Conservation (phyloP, 306 rosid species). For the Luffa acutangula region DNA sequence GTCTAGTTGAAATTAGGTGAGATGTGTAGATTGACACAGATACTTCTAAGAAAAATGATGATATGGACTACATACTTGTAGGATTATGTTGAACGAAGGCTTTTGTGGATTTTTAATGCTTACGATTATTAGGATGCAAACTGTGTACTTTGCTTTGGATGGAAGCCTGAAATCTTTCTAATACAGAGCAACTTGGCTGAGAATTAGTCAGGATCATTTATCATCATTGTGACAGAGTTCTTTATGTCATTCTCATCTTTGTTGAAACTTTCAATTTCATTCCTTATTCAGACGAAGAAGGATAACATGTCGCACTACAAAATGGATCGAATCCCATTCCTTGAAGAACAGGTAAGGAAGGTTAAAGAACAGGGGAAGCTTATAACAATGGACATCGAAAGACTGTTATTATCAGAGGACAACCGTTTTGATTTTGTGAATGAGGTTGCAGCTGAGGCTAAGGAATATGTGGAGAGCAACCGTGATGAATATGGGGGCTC, state of each 20-base stretch:
- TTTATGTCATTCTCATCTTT: background rate
- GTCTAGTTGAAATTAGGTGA: background rate
- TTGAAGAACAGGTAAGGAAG: slow-evolving; percentile 85
- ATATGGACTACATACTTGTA: background rate
- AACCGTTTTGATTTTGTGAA: slow-evolving; percentile 79
- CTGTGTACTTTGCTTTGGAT: background rate
- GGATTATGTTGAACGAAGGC: background rate
- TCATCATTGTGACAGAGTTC: background rate
- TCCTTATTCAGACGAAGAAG: slow-evolving; percentile 43
- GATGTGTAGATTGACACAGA: background rate
- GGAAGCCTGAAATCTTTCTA: background rate
- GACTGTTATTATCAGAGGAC: slow-evolving; percentile 62
- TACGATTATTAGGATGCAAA: background rate
- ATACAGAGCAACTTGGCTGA: background rate
- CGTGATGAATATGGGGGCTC: slow-evolving; percentile 68
- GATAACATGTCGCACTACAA: slow-evolving; percentile 40
- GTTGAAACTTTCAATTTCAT: background rate
- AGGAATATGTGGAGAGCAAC: slow-evolving; percentile 58
- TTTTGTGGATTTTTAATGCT: background rate
- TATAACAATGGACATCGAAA: slow-evolving; percentile 57
- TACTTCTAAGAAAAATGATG: background rate
- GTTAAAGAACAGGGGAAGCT: slow-evolving; percentile 65
- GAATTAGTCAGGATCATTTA: background rate
- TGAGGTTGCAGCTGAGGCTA: slow-evolving; percentile 85
- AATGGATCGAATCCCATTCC: slow-evolving; percentile 70